These are phyloP conservation scores for Geotrichum europaeum DNA, from an alignment of 1,139 yeast genomes.

Conservation along the genomic window DNA sequence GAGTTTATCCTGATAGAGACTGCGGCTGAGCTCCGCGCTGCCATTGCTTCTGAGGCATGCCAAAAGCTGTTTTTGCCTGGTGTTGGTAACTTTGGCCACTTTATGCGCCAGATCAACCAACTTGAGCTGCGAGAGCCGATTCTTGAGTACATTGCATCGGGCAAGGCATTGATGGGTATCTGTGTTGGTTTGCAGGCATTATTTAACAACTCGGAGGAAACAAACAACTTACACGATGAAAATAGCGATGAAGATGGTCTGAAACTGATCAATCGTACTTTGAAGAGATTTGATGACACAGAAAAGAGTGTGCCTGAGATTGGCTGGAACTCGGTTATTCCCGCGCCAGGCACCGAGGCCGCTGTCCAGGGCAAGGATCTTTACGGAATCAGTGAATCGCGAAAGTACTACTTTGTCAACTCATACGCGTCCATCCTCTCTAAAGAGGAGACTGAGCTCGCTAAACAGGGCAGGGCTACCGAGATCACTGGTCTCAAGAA, in stretches of 20 bases:
- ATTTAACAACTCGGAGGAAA: conserved; percentile 69
- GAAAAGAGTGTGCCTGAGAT: conserved; percentile 90
- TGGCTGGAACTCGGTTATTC: conserved; percentile 69
- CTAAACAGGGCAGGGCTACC: conserved; percentile 18
- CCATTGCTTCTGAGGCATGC: conserved; percentile 28
- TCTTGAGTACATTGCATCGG: conserved; percentile 56
- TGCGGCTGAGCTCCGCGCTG: conserved; percentile 30
- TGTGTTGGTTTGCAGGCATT: conserved; percentile 93
- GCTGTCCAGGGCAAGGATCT: conserved; percentile 35
- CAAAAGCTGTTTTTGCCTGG: conserved; percentile 61
- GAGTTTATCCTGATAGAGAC: conserved; percentile 39
- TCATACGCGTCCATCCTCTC: conserved; percentile 73
- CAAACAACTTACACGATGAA: conserved; percentile 37
- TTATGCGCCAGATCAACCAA: conserved; percentile 60
- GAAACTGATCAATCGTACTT: conserved; percentile 45
- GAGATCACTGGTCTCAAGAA: conserved; percentile 43
- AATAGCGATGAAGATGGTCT: conserved; percentile 46
- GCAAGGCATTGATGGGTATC: conserved; percentile 87
- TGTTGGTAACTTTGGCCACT: conserved; percentile 94
- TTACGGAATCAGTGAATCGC: conserved; percentile 56
- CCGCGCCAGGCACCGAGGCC: conserved; percentile 6
- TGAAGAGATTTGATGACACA: conserved; percentile 53
- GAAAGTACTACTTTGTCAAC: conserved; percentile 89
- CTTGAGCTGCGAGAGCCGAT: conserved; percentile 64
- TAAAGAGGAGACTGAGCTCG: conserved; percentile 25